Conservation (phyloP, 495 filamentous ascomycete species). For the Neurospora tetraspora region DNA sequence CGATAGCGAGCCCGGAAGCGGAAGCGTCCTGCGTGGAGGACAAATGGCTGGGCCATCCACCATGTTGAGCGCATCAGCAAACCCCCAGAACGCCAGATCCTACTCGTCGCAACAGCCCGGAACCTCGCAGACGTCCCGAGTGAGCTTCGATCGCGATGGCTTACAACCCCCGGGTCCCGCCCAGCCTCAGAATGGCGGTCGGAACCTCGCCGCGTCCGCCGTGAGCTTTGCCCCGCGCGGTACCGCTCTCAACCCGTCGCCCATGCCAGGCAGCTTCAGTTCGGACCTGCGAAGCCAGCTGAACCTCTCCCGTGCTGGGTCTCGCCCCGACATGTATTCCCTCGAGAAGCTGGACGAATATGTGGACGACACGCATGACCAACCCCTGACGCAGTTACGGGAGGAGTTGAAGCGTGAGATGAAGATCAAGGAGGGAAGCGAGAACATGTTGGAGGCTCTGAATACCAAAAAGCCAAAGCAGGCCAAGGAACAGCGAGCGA, state of each 20-base stretch:
- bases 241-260: conserved; percentile 53
- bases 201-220: conserved; percentile 50
- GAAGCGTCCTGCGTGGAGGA: conserved; percentile 29
- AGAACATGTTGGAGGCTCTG: conserved; percentile 92
- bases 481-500: conserved; percentile 76
- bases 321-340: conserved; percentile 53
- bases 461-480: conserved; percentile 94
- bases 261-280: conserved; percentile 85
- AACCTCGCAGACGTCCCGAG: conserved; percentile 29
- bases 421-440: conserved; percentile 95
- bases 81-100: conserved; percentile 51
- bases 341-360: conserved; percentile 57
- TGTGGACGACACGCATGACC: conserved; percentile 53
- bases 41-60: conserved; percentile 47
- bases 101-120: conserved; percentile 41
- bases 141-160: conserved; percentile 46
- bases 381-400: conserved; percentile 60
- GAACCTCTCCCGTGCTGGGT: conserved; percentile 55
- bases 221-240: conserved; percentile 53
- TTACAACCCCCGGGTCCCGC: conserved; percentile 28
- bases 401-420: conserved; percentile 85
- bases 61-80: conserved; percentile 54
- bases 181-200: conserved; percentile 17
- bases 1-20: conserved; percentile 14
- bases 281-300: conserved; percentile 73